phyloP scores from a whole-genome alignment of 305 asterid species.

The Ilex paraguariensis region DNA sequence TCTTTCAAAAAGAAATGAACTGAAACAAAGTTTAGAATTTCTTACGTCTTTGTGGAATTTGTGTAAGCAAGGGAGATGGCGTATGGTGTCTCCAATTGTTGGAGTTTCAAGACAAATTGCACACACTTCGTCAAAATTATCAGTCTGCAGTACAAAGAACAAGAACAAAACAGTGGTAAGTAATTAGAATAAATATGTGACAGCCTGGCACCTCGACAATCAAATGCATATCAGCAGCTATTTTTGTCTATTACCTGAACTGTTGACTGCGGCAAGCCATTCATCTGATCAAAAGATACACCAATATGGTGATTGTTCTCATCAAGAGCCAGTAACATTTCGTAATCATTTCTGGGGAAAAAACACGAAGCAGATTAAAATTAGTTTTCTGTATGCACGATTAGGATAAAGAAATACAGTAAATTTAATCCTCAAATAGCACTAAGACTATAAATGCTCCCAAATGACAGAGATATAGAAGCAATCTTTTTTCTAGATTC shows the following conservation, averaged over 20 bases:
- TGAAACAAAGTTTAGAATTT: conserved; percentile 6
- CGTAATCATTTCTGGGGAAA: conserved; percentile 71
- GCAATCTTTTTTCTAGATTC: too few relatives aligned
- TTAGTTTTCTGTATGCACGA: too few relatives aligned
- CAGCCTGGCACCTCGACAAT: too few relatives aligned
- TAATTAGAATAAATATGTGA: background rate
- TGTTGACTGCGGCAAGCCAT: conserved; percentile 78
- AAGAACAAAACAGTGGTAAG: conserved; percentile 8
- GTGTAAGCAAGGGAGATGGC: conserved; percentile 96
- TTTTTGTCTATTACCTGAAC: conserved; percentile 47
- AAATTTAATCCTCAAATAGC: too few relatives aligned
- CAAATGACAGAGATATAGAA: too few relatives aligned
- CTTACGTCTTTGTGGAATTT: conserved; percentile 90
- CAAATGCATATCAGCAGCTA: too few relatives aligned
- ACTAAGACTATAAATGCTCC: too few relatives aligned
- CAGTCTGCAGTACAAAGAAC: conserved; percentile 42
- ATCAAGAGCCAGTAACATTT: conserved; percentile 86
- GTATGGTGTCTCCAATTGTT: conserved; percentile 64
- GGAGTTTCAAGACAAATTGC: conserved; percentile 89
- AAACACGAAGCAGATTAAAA: background rate
- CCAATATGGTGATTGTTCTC: conserved; percentile 75
- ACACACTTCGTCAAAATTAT: conserved; percentile 69
- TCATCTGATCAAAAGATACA: conserved; percentile 55
- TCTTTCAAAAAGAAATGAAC: background rate
- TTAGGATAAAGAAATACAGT: too few relatives aligned